These are phyloP conservation scores for Epichloe typhina DNA, from an alignment of 2,329 filamentous ascomycete genomes.

Conservation along the genomic window DNA sequence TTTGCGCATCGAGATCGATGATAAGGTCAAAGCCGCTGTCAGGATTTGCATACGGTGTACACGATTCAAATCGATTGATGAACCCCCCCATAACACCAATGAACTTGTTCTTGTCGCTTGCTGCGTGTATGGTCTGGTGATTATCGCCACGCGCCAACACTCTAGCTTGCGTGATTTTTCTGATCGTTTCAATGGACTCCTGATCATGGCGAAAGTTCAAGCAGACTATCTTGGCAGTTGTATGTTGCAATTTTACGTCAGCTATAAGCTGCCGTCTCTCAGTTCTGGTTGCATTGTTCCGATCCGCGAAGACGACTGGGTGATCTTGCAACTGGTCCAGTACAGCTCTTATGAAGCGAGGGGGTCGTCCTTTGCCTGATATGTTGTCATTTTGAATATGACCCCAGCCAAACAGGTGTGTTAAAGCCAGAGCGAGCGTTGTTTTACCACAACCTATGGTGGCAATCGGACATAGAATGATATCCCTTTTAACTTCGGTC, in stretches of 20 bases:
- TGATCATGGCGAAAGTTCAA: conserved; percentile 81
- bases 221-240: conserved; percentile 61
- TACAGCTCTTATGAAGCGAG: conserved; percentile 62
- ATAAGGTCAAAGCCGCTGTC: conserved; percentile 73
- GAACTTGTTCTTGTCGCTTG: conserved; percentile 58
- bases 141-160: conserved; percentile 84
- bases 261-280: conserved; percentile 80
- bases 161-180: conserved; percentile 60
- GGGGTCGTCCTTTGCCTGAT: conserved; percentile 63
- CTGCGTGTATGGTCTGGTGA: conserved; percentile 92
- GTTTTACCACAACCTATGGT: conserved; percentile 97
- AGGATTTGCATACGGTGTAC: conserved; percentile 52
- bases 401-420: conserved; percentile 77
- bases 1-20: conserved; percentile 69
- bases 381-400: conserved; percentile 98
- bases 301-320: conserved; percentile 74
- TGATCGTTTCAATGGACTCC: conserved; percentile 59
- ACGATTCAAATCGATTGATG: conserved; percentile 68
- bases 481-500: conserved; percentile 46
- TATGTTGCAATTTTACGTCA: conserved; percentile 54
- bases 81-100: conserved; percentile 93
- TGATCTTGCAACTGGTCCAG: conserved; percentile 49
- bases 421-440: conserved; percentile 70
- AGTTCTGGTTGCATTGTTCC: conserved; percentile 83
- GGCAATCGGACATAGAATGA: conserved; percentile 80